A percentile compares a stretch with the other conserved stretches of the same genome.
Conservation (phyloP, 176 grass and related monocot genomes). For the Oryza brachyantha region DNA sequence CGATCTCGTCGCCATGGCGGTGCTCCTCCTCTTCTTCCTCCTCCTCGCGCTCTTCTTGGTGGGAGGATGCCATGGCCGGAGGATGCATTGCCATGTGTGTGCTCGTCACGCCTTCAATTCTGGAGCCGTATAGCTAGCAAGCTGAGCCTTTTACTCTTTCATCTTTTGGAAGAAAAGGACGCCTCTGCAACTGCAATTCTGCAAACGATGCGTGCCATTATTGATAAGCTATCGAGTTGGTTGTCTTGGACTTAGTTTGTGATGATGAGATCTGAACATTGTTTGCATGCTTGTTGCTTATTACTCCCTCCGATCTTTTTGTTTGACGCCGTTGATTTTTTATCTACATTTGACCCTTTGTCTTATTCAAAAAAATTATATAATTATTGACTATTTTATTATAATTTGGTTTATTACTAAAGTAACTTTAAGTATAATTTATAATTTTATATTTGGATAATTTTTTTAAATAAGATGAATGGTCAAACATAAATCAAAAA, state of each 20-base stretch:
- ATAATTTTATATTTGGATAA: no score
- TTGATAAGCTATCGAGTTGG: neutral
- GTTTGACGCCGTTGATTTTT: no score
- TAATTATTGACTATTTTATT: no score
- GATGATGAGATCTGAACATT: neutral
- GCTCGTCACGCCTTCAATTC: no score
- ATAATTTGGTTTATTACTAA: no score
- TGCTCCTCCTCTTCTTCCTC: neutral
- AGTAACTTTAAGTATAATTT: no score
- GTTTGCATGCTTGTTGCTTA: neutral
- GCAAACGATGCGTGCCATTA: neutral
- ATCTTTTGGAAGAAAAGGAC: neutral
- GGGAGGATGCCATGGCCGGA: neutral
- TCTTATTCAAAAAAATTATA: no score
- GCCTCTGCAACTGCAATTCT: neutral
- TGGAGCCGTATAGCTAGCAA: neutral
- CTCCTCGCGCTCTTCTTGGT: neutral
- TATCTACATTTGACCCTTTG: no score
- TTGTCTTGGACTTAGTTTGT: neutral
- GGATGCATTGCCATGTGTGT: neutral
- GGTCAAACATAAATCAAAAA: no score
- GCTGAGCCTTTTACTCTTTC: neutral
- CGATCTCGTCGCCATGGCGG: neutral
- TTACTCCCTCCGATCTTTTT: no score
- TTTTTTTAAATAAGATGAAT: no score